Base-by-base conservation (phyloP, 2,329 filamentous ascomycete species). In the Colletotrichum acutatum region DNA sequence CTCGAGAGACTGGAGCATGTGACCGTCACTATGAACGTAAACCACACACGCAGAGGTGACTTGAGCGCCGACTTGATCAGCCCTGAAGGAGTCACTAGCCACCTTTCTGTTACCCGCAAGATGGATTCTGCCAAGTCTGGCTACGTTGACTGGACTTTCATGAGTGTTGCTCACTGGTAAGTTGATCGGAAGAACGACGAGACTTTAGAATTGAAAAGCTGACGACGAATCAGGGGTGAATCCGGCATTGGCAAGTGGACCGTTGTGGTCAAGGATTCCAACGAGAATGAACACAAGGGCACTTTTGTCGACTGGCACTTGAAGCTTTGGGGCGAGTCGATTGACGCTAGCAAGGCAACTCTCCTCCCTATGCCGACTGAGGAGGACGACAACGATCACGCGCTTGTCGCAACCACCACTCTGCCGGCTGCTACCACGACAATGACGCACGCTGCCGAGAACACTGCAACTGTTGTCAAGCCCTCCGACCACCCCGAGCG, bases 91-190 rank as follows among this genome's bases (percentile, higher is more conserved):
- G 85, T 98, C 71, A 86, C 95, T 75, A 98, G 95, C 79, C 92
- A 98, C 79, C 90, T 99, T 66, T 93, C 95, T 5, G 93, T 92
- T 14, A 86, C 92, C 1, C 93, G 97, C 75, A 88, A 88, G 72
- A 82, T 90, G 26, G 97, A 99, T 81, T 85, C 88, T 1, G 89
- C 88, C 46, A 80, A 84, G 0, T 83, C 84, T 26, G 97, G 97
- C 9, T 99, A 98, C 81, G 85, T 92, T 49, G 95, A 98, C 83
- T 99, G 97, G 97, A 98, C 96, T 0, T 99, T 99, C 79, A 99
- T 99, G 97, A 97, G 93, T 74, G 97, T 99, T 49, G 95, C 92
- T 75, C 97, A 99, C 81, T 99, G 95, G 94, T 95, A 88, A 83
- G 92, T 73, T 12, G 34, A 4, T 8, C 9, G 11, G 5, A n/a